Evolutionary conservation across 2,329 filamentous ascomycete genomes (phyloP), one percentile per base, ranked within the genome.

Genomic region (Venturia pyrina): DNA sequence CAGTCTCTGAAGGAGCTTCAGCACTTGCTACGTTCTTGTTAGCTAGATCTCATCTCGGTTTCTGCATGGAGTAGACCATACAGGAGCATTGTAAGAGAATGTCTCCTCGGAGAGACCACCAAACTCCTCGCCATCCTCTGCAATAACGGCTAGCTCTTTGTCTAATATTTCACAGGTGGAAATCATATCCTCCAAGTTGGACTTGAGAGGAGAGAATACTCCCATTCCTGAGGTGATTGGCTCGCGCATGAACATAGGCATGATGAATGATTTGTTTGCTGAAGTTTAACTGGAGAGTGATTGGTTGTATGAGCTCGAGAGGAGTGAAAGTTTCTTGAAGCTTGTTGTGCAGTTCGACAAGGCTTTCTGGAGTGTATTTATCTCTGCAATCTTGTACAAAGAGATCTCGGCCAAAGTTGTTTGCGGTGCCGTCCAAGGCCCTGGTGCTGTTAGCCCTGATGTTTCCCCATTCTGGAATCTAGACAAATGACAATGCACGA

Each of bases 161-260:
- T 66, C 53, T 4, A 66, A 43, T n/a, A 57, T 43, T 40, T 56
- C 57, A 43, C 64, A 66, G 3, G 64, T 44, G 11, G 41, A 40
- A n/a, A 61, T 61, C 64, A 66, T 66, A 15, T 66, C 64, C 64
- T 66, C 64, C 53, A 66, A 43, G 34, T 66, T 66, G 28, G 64
- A 61, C 41, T n/a, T 61, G 5, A 66, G 43, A 8, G 64, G 64
- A n/a, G 56, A 62, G 28, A 37, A 37, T 1, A 41, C 17, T 37
- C 56, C 64, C 34, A 48, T 50, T 21, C 17, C 37, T 5, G 53
- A 62, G 24, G 64, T 66, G 15, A 40, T 17, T n/a, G 56, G 44
- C 34, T 61, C 56, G 10, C 40, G n/a, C 6, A 61, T 48, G 28
- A 66, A 62, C 40, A 64, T 50, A 57, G 64, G 64, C 64, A 66